A percentile compares a stretch with the other conserved stretches of the same genome.
Evolutionary conservation across 208 protist species (phyloP).

Genomic region (Crithidia expoeki): DNA sequence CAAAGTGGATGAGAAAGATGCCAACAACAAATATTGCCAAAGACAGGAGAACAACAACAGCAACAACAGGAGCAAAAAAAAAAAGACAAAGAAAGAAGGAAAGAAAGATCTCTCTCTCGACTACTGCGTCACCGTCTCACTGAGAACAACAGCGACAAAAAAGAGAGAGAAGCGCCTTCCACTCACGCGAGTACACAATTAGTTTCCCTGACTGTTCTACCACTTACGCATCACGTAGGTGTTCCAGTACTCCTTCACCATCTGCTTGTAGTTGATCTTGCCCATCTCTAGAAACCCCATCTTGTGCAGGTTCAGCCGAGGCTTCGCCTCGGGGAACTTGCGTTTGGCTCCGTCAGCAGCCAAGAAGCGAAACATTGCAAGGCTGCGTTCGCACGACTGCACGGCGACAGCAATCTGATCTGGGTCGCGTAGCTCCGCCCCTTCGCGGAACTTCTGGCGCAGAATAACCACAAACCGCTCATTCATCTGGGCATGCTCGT

Average conservation of each 20-base stretch:
- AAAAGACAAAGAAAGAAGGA: conserved; percentile 12
- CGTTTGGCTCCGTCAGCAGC: conserved; percentile 77
- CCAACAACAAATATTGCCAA: too few relatives aligned
- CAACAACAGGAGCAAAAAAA: not conserved
- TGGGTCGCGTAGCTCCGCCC: conserved; percentile 71
- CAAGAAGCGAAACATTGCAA: conserved; percentile 86
- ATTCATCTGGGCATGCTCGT: conserved; percentile 91
- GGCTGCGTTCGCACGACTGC: conserved; percentile 81
- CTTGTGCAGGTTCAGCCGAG: conserved; percentile 84
- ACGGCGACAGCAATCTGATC: conserved; percentile 85
- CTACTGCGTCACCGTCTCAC: not conserved
- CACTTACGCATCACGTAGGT: conserved; percentile 86
- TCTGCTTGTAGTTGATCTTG: conserved; percentile 87
- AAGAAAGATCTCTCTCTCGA: not conserved
- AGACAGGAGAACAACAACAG: conserved; percentile 20
- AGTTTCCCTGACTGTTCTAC: conserved; percentile 32
- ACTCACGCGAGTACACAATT: too few relatives aligned
- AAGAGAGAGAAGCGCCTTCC: too few relatives aligned
- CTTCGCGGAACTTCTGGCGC: conserved; percentile 87
- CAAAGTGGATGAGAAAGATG: conserved; percentile 12
- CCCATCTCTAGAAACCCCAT: conserved; percentile 90
- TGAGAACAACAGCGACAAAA: not conserved
- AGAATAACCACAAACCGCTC: conserved; percentile 89
- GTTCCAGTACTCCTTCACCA: conserved; percentile 92
- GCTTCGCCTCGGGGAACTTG: conserved; percentile 87